Evolutionary conservation across 306 rosid species (phyloP).

Genomic region (cucumber (Cucumis sativus)): DNA sequence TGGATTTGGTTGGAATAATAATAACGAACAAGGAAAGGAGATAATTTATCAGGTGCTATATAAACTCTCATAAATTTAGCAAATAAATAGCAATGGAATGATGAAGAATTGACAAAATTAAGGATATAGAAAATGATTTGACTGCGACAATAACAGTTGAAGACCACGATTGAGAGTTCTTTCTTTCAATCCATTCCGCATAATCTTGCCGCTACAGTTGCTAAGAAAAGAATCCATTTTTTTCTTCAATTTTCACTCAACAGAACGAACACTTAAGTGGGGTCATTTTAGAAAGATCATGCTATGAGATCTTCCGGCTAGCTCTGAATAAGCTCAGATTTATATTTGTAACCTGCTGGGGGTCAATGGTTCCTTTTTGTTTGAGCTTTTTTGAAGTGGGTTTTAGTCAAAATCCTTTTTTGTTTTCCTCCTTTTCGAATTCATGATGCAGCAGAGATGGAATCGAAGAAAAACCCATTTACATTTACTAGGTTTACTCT

Average conservation of each 20-base stretch:
- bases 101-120: neutral
- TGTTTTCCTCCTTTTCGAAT: neutral
- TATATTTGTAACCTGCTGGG: neutral
- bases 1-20: too few species aligned
- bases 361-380: neutral
- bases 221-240: neutral
- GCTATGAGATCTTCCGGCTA: neutral
- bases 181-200: neutral
- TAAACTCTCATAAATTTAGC: neutral
- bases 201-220: neutral
- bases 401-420: neutral
- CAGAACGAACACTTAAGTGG: neutral
- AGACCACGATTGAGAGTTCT: neutral
- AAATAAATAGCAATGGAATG: too few species aligned
- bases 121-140: neutral
- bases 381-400: neutral
- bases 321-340: neutral
- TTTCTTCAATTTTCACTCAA: neutral
- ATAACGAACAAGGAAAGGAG: neutral
- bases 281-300: neutral
- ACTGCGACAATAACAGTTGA: neutral
- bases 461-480: conserved; percentile 51
- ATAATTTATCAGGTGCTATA: neutral
- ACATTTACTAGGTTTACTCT: conserved; percentile 39
- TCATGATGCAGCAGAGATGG: conserved; percentile 44